Evolutionary conservation across 352 stramenopile genomes (phyloP).

Genomic region (Phytophthora foliorum): DNA sequence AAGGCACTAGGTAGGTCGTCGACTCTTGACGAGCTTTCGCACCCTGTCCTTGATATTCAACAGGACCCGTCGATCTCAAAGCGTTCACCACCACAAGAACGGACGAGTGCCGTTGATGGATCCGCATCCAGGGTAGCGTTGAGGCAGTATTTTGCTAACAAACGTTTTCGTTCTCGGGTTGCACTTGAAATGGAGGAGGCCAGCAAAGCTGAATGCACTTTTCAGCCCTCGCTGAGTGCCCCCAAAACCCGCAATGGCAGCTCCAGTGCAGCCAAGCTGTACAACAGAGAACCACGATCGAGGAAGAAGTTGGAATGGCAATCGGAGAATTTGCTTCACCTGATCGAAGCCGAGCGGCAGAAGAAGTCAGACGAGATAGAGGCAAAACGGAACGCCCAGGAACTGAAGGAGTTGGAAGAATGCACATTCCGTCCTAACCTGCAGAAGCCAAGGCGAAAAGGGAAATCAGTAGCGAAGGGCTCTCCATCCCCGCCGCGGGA

Average conservation of each 20-base stretch:
- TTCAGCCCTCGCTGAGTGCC: conserved; percentile 59
- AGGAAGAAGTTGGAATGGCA: conserved; percentile 52
- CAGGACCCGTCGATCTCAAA: conserved; percentile 4
- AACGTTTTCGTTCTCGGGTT: conserved; percentile 75
- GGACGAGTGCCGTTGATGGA: conserved; percentile 4
- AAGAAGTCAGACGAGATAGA: conserved; percentile 69
- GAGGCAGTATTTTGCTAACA: conserved; percentile 70
- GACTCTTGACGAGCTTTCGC: conserved; percentile 56
- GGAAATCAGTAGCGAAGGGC: conserved; percentile 19
- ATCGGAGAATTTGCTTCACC: conserved; percentile 72
- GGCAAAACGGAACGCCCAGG: conserved; percentile 61
- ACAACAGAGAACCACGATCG: conserved; percentile 30
- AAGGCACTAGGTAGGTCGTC: conserved; percentile 63
- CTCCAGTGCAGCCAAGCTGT: conserved; percentile 60
- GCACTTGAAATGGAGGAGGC: conserved; percentile 75
- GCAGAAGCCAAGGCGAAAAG: conserved; percentile 26
- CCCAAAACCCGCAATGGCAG: conserved; percentile 30
- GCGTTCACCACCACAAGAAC: conserved; percentile 19
- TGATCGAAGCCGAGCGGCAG: conserved; percentile 70
- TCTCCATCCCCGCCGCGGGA: conserved; percentile 28
- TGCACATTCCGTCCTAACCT: conserved; percentile 88
- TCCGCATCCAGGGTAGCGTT: conserved; percentile 43
- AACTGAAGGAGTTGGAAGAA: conserved; percentile 76
- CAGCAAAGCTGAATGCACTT: conserved; percentile 77
- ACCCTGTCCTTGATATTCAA: conserved; percentile 44